Evolutionary conservation across 2,329 filamentous ascomycete species (phyloP), one percentile per base, ranked within the genome.

Genomic region (Byssoonygena ceratinophila): DNA sequence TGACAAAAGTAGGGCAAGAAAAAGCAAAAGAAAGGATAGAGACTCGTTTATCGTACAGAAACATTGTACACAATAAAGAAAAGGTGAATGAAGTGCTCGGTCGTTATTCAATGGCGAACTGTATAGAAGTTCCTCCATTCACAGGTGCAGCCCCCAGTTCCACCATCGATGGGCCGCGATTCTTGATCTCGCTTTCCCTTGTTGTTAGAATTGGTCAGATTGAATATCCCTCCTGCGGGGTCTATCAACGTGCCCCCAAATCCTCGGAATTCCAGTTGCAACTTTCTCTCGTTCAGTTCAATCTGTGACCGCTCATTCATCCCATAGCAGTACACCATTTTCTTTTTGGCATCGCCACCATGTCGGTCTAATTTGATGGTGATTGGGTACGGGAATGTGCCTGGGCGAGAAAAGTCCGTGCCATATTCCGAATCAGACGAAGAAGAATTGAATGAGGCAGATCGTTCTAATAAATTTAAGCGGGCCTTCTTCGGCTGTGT

Each of bases 291-390:
- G 3, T 69, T 61, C 40, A 74, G 64, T 54, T 80, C 72, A 39
- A 54, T 52, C 14, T 69, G 68, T 4, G 72, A 69, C 12, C 71
- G 64, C 20, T 67, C 66, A 57, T 80, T 73, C 55, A 83, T 63
- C 1, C 70, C 71, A 59, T 82, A 82, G 68, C 80, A 83, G 60
- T 81, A 83, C 0, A 80, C 68, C 55, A 77, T 74, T 64, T 82
- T 83, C 56, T 74, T 66, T 23, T 66, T 66, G 0, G 71, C 64
- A 8, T 71, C 64, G 1, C 80, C 80, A 9, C 80, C 79, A 58
- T 83, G 79, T 1, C 81, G 71, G 59, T 83, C 81, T 1, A 82
- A 54, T 0, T 76, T 77, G 37, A 84, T 71, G 0, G 76, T 81
- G 1, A 82, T 71, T 0, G 79, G 77, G 59, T 82, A 82, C 0